Percentiles rank a stretch among this genome's conserved stretches.
Conservation (phyloP, 129 eudicot species). For the Arctium lappa region DNA sequence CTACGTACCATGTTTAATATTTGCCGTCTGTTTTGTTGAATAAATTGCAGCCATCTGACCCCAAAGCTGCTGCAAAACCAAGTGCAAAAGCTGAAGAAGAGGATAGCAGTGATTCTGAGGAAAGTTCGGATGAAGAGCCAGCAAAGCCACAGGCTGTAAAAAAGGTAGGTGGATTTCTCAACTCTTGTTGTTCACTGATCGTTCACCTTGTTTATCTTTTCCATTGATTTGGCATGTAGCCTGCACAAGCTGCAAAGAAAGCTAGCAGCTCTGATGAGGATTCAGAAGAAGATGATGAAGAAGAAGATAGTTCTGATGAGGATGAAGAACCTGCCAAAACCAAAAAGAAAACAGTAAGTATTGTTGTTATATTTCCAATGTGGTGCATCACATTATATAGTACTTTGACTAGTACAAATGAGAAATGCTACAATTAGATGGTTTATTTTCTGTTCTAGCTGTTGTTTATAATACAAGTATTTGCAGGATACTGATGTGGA, state of each 20-base stretch:
- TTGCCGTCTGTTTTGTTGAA: not conserved
- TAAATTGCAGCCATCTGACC: constrained; percentile 19
- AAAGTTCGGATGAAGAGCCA: constrained; percentile 46
- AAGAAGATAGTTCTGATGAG: constrained; percentile 45
- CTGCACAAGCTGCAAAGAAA: constrained; percentile 18
- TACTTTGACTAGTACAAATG: no score
- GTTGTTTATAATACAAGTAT: not conserved
- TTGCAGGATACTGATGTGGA: constrained; percentile 54
- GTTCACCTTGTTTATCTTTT: not conserved
- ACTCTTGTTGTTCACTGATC: no score
- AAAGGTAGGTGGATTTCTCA: not conserved
- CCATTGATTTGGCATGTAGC: not conserved
- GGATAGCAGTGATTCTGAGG: constrained; percentile 38
- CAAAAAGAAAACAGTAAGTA: constrained; percentile 41
- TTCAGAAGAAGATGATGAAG: constrained; percentile 39
- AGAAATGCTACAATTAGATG: not conserved
- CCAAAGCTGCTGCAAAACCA: constrained; percentile 29
- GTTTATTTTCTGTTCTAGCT: not conserved
- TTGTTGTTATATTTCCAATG: not conserved
- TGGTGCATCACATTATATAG: no score
- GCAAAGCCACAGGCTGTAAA: constrained; percentile 20
- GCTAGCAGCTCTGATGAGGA: constrained; percentile 27
- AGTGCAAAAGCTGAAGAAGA: constrained; percentile 27
- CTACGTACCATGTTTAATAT: not conserved
- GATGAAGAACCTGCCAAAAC: constrained; percentile 43